Conservation (phyloP, 1,284 basidiomycete species). For the Chalciporus sp. region DNA sequence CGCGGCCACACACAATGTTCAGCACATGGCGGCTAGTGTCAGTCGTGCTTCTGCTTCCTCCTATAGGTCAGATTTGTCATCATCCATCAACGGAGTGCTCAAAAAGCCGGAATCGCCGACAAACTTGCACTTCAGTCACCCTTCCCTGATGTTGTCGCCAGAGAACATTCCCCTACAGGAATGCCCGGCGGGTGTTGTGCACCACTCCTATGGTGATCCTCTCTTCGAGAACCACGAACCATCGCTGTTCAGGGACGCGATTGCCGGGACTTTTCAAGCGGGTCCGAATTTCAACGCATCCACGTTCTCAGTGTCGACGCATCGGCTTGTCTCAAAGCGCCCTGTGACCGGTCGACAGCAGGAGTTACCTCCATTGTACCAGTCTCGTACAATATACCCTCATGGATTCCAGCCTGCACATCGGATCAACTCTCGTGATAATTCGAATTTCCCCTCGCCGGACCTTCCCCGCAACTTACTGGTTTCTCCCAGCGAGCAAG, state of each 20-base stretch:
- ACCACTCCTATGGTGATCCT: slow-evolving; percentile 11
- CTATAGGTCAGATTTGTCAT: slow-evolving; percentile 4
- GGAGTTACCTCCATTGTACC: slow-evolving; percentile 14
- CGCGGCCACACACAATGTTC: slow-evolving; percentile 3
- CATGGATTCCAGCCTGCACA: slow-evolving; percentile 19
- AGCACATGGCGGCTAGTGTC: neutral
- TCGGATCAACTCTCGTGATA: slow-evolving; percentile 18
- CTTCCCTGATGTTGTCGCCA: slow-evolving; percentile 6
- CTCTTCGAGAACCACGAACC: slow-evolving; percentile 17
- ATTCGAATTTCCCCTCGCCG: neutral
- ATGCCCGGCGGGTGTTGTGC: neutral
- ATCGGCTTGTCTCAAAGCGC: slow-evolving; percentile 24
- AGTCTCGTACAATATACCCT: slow-evolving; percentile 11
- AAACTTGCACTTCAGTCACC: slow-evolving; percentile 7
- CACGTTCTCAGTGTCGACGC: slow-evolving; percentile 24
- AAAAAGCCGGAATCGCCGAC: slow-evolving; percentile 6
- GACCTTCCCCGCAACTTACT: slow-evolving; percentile 11
- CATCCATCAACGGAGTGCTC: slow-evolving; percentile 1
- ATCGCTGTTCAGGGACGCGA: slow-evolving; percentile 20
- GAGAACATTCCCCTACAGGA: slow-evolving; percentile 17
- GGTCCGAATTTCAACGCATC: slow-evolving; percentile 15
- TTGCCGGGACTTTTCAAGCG: slow-evolving; percentile 11
- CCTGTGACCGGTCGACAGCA: slow-evolving; percentile 12
- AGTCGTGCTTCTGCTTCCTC: slow-evolving; percentile 11
- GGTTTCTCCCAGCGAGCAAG: slow-evolving; percentile 11